These are phyloP conservation scores for Anthoceros angustus DNA, from an alignment of 225 moss, liverwort and hornwort genomes.

Conservation along the genomic window DNA sequence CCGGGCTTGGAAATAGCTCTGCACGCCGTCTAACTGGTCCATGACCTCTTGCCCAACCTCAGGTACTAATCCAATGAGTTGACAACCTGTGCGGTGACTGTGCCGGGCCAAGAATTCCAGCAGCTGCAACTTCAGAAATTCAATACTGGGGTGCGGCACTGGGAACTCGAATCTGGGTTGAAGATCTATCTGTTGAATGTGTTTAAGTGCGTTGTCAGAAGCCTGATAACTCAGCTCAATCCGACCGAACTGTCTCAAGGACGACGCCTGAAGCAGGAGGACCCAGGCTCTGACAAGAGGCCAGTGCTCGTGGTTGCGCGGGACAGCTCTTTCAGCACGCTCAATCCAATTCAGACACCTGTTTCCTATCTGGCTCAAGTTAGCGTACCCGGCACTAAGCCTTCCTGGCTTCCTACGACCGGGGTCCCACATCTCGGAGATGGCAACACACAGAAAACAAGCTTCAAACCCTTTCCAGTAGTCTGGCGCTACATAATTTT, in stretches of 20 bases:
- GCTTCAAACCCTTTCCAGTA: background rate
- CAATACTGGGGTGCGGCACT: background rate
- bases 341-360: background rate
- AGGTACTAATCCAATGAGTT: background rate
- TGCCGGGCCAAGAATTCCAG: background rate
- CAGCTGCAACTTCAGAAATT: background rate
- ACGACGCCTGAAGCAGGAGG: background rate
- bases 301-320: background rate
- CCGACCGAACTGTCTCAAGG: background rate
- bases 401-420: background rate
- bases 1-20: background rate
- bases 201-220: background rate
- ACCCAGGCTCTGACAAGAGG: background rate
- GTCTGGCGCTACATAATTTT: background rate
- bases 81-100: background rate
- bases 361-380: background rate
- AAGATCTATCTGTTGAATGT: background rate
- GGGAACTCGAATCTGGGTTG: background rate
- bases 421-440: background rate
- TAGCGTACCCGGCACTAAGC: background rate
- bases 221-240: background rate
- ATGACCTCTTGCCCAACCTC: background rate
- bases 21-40: background rate
- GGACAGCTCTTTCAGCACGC: background rate
- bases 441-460: background rate